phyloP scores from a whole-genome alignment of 2,329 filamentous ascomycete genomes.

The Blastomyces silverae region DNA sequence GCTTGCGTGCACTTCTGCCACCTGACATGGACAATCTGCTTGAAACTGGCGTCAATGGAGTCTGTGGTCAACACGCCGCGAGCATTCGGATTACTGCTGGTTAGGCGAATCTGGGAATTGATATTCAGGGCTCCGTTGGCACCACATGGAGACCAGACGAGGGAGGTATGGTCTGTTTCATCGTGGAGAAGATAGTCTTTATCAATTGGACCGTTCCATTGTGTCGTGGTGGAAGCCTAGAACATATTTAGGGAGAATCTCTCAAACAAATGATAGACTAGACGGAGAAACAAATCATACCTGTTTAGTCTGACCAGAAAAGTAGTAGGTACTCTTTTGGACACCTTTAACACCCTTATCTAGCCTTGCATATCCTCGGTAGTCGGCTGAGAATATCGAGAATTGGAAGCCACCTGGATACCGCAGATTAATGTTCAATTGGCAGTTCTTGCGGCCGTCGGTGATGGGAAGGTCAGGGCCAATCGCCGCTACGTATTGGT shows the following conservation, averaged over 20 bases:
- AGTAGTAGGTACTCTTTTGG: slow-evolving; percentile 51
- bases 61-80: slow-evolving; percentile 44
- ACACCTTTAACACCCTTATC: slow-evolving; percentile 43
- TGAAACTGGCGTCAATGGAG: slow-evolving; percentile 46
- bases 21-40: slow-evolving; percentile 37
- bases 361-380: slow-evolving; percentile 47
- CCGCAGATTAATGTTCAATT: slow-evolving; percentile 47
- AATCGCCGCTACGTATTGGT: slow-evolving; percentile 47
- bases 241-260: slow-evolving; percentile 22
- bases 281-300: slow-evolving; percentile 24
- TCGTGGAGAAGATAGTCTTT: slow-evolving; percentile 45
- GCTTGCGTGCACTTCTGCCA: slow-evolving; percentile 38
- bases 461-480: slow-evolving; percentile 40
- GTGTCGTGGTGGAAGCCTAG: slow-evolving; percentile 35
- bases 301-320: slow-evolving; percentile 44
- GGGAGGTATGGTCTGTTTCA: slow-evolving; percentile 40
- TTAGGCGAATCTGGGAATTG: slow-evolving; percentile 47
- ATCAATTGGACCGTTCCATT: slow-evolving; percentile 40
- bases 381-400: slow-evolving; percentile 48
- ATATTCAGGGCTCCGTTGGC: slow-evolving; percentile 47
- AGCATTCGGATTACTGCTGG: slow-evolving; percentile 27
- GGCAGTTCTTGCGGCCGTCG: slow-evolving; percentile 49
- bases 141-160: slow-evolving; percentile 50
- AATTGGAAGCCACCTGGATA: slow-evolving; percentile 51
- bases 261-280: neutral